Conservation (phyloP, 768 basidiomycete species). For the Thelephora aurantiotincta region DNA sequence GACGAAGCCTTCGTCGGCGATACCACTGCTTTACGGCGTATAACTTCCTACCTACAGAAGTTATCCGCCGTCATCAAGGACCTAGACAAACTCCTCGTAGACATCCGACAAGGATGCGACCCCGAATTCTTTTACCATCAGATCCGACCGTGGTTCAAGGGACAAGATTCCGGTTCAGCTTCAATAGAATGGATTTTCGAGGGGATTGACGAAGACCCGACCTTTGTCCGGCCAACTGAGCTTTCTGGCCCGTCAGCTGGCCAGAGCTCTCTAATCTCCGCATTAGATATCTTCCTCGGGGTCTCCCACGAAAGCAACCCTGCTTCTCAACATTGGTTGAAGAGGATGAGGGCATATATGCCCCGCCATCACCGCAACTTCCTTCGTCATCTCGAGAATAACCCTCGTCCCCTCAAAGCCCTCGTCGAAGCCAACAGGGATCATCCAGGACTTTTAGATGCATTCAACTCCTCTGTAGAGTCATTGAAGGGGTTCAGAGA, state of each 20-base stretch:
- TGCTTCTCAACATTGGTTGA: constrained; percentile 25
- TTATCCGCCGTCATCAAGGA: constrained; percentile 53
- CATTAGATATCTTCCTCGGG: constrained; percentile 38
- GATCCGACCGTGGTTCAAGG: constrained; percentile 51
- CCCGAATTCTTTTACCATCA: constrained; percentile 48
- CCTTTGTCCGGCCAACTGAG: constrained; percentile 20
- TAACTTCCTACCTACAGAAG: constrained; percentile 45
- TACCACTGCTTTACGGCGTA: constrained; percentile 28
- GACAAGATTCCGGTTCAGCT: constrained; percentile 27
- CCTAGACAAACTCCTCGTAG: constrained; percentile 43
- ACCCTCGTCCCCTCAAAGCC: constrained; percentile 31
- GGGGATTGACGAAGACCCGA: constrained; percentile 23
- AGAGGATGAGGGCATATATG: constrained; percentile 47
- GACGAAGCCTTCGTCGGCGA: constrained; percentile 78
- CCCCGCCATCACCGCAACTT: constrained; percentile 45
- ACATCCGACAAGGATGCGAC: constrained; percentile 55
- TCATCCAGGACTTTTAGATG: constrained; percentile 12
- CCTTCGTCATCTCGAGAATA: constrained; percentile 33
- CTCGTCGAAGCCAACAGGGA: constrained; percentile 21
- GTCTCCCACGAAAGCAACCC: constrained; percentile 27
- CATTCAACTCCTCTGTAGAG: constrained; percentile 35
- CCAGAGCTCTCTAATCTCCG: constrained; percentile 45
- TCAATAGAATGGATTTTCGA: constrained; percentile 27
- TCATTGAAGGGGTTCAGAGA: constrained; percentile 44
- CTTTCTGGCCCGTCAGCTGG: constrained; percentile 47